phyloP scores from a whole-genome alignment of 176 grass and related monocot genomes.

The Eragrostis curvula region DNA sequence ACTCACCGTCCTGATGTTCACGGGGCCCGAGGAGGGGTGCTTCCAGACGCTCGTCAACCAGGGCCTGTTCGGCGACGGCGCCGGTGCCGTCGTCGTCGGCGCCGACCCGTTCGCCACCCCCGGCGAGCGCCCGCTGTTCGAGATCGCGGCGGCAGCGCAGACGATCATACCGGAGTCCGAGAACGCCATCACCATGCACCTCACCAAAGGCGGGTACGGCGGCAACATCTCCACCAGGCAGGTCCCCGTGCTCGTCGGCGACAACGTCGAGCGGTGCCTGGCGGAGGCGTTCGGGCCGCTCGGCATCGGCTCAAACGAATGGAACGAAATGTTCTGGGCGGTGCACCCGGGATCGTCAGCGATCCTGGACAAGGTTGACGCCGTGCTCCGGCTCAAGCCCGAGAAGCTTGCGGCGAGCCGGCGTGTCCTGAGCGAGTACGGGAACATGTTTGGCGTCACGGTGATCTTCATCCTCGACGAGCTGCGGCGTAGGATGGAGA shows the following conservation, averaged over 20 bases:
- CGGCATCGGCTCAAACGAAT: slow-evolving; percentile 31
- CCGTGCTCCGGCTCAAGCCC: slow-evolving; percentile 44
- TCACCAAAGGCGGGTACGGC: slow-evolving; percentile 34
- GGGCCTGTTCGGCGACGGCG: slow-evolving; percentile 62
- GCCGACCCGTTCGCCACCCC: slow-evolving; percentile 40
- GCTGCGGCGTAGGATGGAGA: slow-evolving; percentile 40
- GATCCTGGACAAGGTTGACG: slow-evolving; percentile 56
- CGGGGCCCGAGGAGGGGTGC: slow-evolving; percentile 27
- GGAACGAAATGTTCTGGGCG: slow-evolving; percentile 71
- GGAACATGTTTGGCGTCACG: slow-evolving; percentile 56
- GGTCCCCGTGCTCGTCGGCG: slow-evolving; percentile 47
- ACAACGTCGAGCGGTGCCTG: slow-evolving; percentile 62
- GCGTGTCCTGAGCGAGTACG: slow-evolving; percentile 45
- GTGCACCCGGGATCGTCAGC: slow-evolving; percentile 49
- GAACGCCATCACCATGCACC: slow-evolving; percentile 45
- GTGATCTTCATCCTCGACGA: slow-evolving; percentile 71
- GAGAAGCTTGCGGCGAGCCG: slow-evolving; percentile 43
- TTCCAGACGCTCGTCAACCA: slow-evolving; percentile 52
- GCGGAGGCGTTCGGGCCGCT: slow-evolving; percentile 39
- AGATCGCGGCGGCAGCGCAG: slow-evolving; percentile 57
- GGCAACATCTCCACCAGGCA: slow-evolving; percentile 35
- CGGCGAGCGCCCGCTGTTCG: slow-evolving; percentile 54
- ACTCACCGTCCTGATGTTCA: slow-evolving; percentile 49
- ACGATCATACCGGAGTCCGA: slow-evolving; percentile 46
- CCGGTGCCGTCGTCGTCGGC: slow-evolving; percentile 45